phyloP scores from a whole-genome alignment of 2,329 filamentous ascomycete species.

The Gaeumannomyces tritici region DNA sequence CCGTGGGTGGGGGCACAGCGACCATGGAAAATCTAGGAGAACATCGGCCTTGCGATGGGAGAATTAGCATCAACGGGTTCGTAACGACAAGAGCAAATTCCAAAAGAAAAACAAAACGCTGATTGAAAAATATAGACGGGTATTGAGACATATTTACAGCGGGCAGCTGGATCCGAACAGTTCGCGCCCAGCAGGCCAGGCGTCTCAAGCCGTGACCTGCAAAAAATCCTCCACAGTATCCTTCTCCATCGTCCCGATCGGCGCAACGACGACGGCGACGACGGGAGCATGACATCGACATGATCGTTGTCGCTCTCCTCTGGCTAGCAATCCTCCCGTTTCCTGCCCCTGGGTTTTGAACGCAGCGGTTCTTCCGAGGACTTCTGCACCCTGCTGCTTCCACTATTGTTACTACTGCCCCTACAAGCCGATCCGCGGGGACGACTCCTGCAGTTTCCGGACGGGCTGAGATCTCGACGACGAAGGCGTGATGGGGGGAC shows the following conservation, averaged over 20 bases:
- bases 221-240: not conserved
- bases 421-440: constrained; percentile 34
- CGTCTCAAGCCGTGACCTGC: not conserved
- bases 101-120: not conserved
- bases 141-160: constrained; percentile 24
- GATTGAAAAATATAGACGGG: constrained; percentile 14
- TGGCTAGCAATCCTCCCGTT: constrained; percentile 26
- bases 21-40: too few species aligned
- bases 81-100: not conserved
- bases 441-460: constrained; percentile 22
- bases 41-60: too few species aligned
- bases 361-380: constrained; percentile 27
- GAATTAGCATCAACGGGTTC: too few species aligned
- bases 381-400: constrained; percentile 36
- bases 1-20: too few species aligned
- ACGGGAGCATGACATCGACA: not conserved
- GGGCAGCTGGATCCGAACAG: constrained; percentile 1
- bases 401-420: constrained; percentile 7
- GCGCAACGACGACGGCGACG: not conserved
- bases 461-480: constrained; percentile 22
- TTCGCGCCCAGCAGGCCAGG: not conserved
- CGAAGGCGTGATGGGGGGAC: constrained; percentile 13
- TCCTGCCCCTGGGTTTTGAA: constrained; percentile 30
- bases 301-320: not conserved
- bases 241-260: not conserved